Conservation (phyloP, 768 basidiomycete species). For the Termitomyces eurrhizus region DNA sequence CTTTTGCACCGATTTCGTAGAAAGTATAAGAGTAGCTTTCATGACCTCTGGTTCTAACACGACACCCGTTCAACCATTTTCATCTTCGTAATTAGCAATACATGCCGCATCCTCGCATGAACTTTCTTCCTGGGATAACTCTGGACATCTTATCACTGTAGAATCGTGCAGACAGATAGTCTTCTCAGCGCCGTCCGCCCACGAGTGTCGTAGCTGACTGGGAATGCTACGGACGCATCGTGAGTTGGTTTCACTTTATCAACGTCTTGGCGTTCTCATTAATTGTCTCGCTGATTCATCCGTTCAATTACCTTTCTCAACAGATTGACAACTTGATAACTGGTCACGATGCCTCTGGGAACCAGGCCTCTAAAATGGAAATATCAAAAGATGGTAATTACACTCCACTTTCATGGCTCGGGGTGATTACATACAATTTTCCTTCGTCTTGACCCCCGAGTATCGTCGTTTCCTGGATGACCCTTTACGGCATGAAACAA, state of each 20-base stretch:
- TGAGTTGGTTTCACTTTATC: not conserved
- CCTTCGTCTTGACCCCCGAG: no score
- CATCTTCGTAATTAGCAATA: not conserved
- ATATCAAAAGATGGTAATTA: conserved; percentile 4
- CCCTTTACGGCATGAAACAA: not conserved
- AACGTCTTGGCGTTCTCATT: not conserved
- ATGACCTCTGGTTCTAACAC: conserved; percentile 36
- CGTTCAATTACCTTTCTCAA: no score
- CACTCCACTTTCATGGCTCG: conserved; percentile 2
- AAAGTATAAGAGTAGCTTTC: conserved; percentile 52
- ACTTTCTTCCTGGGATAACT: not conserved
- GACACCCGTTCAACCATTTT: not conserved
- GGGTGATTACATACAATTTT: no score
- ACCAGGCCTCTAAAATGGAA: not conserved
- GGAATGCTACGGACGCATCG: not conserved
- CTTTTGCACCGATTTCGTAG: conserved; percentile 52
- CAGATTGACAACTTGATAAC: no score
- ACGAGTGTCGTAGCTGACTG: not conserved
- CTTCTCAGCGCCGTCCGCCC: not conserved
- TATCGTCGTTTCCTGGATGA: not conserved
- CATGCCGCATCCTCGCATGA: not conserved
- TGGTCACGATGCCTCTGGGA: conserved; percentile 12
- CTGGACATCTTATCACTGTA: not conserved
- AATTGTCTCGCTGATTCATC: no score
- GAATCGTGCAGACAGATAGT: not conserved